A percentile compares a stretch with the other conserved stretches of the same genome.
These are phyloP conservation scores for Kwoniella botswanensis DNA, from an alignment of 768 basidiomycete genomes.

Conservation along the genomic window DNA sequence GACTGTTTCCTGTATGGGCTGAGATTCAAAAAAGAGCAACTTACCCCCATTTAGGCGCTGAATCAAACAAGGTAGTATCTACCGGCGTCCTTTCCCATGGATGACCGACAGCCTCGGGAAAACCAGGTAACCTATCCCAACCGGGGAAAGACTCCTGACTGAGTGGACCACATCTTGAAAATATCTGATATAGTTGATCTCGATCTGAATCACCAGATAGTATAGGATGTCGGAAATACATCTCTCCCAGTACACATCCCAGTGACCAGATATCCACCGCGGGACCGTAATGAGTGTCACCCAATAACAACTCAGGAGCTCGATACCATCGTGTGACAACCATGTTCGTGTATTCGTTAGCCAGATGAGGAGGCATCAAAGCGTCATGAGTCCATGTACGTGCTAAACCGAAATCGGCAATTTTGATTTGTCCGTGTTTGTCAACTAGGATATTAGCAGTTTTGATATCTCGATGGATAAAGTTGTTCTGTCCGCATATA, in stretches of 20 bases:
- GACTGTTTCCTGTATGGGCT: background rate
- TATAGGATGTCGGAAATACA: conserved; percentile 86
- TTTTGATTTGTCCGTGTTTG: conserved; percentile 78
- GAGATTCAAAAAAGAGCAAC: conserved; percentile 6
- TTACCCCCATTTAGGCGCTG: conserved; percentile 36
- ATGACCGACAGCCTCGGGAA: conserved; percentile 44
- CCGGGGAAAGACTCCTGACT: conserved; percentile 58
- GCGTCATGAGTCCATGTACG: conserved; percentile 63
- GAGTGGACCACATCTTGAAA: conserved; percentile 87
- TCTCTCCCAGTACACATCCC: conserved; percentile 97
- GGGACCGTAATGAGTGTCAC: conserved; percentile 85
- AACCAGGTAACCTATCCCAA: conserved; percentile 57
- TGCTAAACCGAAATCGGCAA: conserved; percentile 97
- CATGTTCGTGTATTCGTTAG: conserved; percentile 87
- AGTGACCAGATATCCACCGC: conserved; percentile 98
- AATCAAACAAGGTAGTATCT: conserved; percentile 33
- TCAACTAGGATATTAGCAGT: conserved; percentile 95
- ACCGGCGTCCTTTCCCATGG: conserved; percentile 35
- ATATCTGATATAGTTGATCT: conserved; percentile 91
- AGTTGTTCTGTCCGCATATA: conserved; percentile 72
- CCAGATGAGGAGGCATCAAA: conserved; percentile 54
- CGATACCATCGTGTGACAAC: conserved; percentile 99
- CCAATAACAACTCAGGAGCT: conserved; percentile 90
- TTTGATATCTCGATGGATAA: conserved; percentile 98
- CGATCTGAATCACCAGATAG: conserved; percentile 84